Percentiles rank a stretch among this genome's conserved stretches.
These are phyloP conservation scores for Microbotryum intermedium DNA, from an alignment of 1,284 basidiomycete species.

Conservation along the genomic window DNA sequence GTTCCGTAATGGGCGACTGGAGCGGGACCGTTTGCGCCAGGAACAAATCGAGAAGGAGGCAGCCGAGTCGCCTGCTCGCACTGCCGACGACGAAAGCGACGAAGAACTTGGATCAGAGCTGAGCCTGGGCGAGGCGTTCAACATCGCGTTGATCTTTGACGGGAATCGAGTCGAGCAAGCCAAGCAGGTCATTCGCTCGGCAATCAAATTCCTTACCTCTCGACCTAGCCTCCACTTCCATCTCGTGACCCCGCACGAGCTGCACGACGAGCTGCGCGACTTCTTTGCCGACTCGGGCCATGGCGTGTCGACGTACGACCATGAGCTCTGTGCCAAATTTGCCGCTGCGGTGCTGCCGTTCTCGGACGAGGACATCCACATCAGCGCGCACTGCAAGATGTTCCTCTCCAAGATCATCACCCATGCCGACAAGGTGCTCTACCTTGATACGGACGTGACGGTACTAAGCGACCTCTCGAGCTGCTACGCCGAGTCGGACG, in stretches of 20 bases:
- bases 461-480: conserved; percentile 17
- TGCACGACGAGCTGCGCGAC: conserved; percentile 9
- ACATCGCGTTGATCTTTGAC: conserved; percentile 30
- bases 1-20: too few species aligned
- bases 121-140: conserved; percentile 12
- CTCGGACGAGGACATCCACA: conserved; percentile 26
- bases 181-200: conserved; percentile 25
- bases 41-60: not conserved
- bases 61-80: not conserved
- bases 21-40: too few species aligned
- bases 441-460: conserved; percentile 29
- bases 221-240: conserved; percentile 11
- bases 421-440: conserved; percentile 21
- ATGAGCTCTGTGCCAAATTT: conserved; percentile 12
- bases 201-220: conserved; percentile 16
- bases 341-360: conserved; percentile 17
- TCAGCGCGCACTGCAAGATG: conserved; percentile 30
- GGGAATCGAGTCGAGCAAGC: conserved; percentile 21
- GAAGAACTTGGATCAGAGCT: too few species aligned
- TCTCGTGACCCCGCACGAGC: conserved; percentile 13
- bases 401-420: conserved; percentile 28
- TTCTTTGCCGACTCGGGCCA: conserved; percentile 4
- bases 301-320: conserved; percentile 23
- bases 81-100: not conserved
- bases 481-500: conserved; percentile 14